These are phyloP conservation scores for Golubevia pallescens DNA, from an alignment of 1,284 basidiomycete species.

Conservation along the genomic window DNA sequence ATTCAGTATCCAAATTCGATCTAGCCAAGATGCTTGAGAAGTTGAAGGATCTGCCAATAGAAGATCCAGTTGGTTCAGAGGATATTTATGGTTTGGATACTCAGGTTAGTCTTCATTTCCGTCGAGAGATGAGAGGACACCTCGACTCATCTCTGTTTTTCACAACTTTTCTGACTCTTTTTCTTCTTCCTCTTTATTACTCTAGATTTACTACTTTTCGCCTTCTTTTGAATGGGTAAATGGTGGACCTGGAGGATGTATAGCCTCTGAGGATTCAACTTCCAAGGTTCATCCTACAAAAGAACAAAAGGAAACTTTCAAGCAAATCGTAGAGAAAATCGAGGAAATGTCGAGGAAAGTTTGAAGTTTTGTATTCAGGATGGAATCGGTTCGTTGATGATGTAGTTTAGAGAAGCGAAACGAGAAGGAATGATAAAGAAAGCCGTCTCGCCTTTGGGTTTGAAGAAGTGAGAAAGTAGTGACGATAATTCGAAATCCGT, in stretches of 20 bases:
- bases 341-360: no score
- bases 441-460: no score
- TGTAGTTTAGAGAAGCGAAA: no score
- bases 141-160: background rate
- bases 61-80: background rate
- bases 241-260: no score
- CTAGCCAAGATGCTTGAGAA: background rate
- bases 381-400: no score
- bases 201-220: background rate
- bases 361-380: no score
- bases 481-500: no score
- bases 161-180: background rate
- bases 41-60: background rate
- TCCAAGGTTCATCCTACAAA: background rate
- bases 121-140: background rate
- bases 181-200: background rate
- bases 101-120: background rate
- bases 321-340: no score
- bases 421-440: no score
- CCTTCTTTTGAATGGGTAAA: background rate
- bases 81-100: background rate
- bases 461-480: no score
- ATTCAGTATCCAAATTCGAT: background rate
- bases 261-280: background rate
- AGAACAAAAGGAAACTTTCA: background rate